A percentile compares a stretch with the other conserved stretches of the same genome.
These are phyloP conservation scores for Calocybe gambosa DNA, from an alignment of 1,284 basidiomycete genomes.

Conservation along the genomic window DNA sequence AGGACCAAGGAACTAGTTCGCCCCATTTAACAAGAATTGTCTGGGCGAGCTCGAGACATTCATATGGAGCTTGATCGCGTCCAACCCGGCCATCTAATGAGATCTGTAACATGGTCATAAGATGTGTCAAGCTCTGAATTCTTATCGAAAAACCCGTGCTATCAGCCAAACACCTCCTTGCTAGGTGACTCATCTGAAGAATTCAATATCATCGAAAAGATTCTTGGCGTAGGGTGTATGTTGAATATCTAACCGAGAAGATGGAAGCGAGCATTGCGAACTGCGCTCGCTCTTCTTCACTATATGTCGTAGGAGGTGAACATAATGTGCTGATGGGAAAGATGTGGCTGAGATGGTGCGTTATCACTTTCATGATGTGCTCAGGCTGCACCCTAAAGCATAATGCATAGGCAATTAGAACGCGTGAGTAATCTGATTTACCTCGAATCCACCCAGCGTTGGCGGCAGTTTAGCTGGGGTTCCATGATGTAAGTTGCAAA, in stretches of 20 bases:
- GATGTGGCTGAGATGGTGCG: conserved; percentile 6
- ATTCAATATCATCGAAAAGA: background rate
- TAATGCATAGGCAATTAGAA: background rate
- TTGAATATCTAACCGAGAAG: conserved; percentile 41
- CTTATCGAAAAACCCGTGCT: conserved; percentile 25
- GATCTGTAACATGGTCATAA: conserved; percentile 33
- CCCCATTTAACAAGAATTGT: conserved; percentile 49
- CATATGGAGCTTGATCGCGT: conserved; percentile 7
- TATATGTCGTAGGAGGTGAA: conserved; percentile 3
- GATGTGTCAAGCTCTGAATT: conserved; percentile 34
- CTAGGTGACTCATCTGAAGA: conserved; percentile 11
- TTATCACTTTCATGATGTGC: conserved; percentile 11
- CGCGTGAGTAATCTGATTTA: conserved; percentile 2
- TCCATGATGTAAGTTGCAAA: conserved; percentile 50
- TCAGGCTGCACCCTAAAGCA: conserved; percentile 11
- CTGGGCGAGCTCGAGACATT: conserved; percentile 37
- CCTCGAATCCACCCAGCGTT: conserved; percentile 17
- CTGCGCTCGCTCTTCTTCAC: conserved; percentile 31
- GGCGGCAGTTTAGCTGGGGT: conserved; percentile 29
- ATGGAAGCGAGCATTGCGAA: conserved; percentile 50
- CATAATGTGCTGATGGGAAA: conserved; percentile 9
- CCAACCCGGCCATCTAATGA: conserved; percentile 27
- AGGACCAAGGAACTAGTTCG: conserved; percentile 50
- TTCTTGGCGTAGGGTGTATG: background rate
- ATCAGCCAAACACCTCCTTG: background rate